Evolutionary conservation across 306 rosid genomes (phyloP).

Genomic region (Cicer arietinum): DNA sequence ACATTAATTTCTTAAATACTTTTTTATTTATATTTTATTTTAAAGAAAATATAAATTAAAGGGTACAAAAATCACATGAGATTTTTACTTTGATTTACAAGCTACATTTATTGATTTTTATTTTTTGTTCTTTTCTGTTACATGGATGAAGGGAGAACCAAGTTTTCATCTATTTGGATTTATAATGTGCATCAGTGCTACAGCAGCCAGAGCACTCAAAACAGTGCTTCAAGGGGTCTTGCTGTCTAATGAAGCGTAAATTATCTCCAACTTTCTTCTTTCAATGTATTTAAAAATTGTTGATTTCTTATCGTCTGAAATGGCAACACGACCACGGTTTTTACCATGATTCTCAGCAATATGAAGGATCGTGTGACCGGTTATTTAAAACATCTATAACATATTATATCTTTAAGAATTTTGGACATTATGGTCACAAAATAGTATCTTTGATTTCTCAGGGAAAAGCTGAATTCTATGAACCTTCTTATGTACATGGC

Average conservation of each 20-base stretch:
- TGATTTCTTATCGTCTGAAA: not conserved
- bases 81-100: conserved; percentile 19
- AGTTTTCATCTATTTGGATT: conserved; percentile 65
- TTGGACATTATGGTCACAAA: conserved; percentile 46
- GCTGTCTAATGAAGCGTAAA: conserved; percentile 60
- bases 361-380: no score
- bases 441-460: conserved; percentile 41
- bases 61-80: not conserved
- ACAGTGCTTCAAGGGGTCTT: conserved; percentile 64
- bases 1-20: no score
- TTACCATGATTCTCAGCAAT: no score
- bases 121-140: conserved; percentile 36
- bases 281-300: conserved; percentile 26
- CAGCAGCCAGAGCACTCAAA: conserved; percentile 61
- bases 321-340: no score
- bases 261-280: conserved; percentile 35
- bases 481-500: conserved; percentile 65
- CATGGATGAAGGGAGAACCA: conserved; percentile 57
- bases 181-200: conserved; percentile 58
- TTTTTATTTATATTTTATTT: no score
- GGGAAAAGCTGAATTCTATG: conserved; percentile 58
- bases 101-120: conserved; percentile 5
- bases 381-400: not conserved
- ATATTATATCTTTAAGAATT: conserved; percentile 19
- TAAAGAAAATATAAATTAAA: not conserved